phyloP scores from a whole-genome alignment of 2,329 filamentous ascomycete genomes.

The Zasmidium cellare region DNA sequence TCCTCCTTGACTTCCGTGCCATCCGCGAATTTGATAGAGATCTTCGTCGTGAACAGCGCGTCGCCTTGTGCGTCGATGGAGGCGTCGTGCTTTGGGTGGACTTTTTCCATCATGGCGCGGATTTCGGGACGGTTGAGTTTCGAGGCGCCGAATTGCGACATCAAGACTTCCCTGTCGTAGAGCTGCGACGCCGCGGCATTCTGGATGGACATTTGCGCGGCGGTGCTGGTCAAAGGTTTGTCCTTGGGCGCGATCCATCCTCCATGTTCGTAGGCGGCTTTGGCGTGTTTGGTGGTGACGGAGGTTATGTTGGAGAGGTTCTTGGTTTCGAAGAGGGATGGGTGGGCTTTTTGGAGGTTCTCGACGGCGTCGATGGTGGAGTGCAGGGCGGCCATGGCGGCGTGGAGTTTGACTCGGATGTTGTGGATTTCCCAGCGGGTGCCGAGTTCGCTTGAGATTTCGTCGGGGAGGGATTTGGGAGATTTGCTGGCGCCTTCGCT shows the following conservation, averaged over 20 bases:
- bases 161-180: constrained; percentile 8
- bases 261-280: constrained; percentile 10
- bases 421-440: constrained; percentile 37
- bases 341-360: constrained; percentile 34
- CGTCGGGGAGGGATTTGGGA: constrained; percentile 30
- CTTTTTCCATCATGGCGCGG: constrained; percentile 2
- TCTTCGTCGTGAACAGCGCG: constrained; percentile 5
- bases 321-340: not conserved
- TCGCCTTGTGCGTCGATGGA: constrained; percentile 5
- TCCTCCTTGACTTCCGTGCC: not conserved
- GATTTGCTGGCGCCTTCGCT: constrained; percentile 31
- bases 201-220: constrained; percentile 14
- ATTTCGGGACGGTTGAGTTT: constrained; percentile 11
- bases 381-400: constrained; percentile 40
- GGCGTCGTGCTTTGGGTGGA: constrained; percentile 8
- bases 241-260: constrained; percentile 5
- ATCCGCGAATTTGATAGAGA: constrained; percentile 5
- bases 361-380: constrained; percentile 38
- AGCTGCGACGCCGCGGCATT: constrained; percentile 7
- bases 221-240: constrained; percentile 10
- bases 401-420: constrained; percentile 42
- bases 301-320: not conserved
- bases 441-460: constrained; percentile 37
- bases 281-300: constrained; percentile 3
- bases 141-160: constrained; percentile 7